Conservation (phyloP, 2,329 filamentous ascomycete genomes). For the Chaetomiaceae sp. region DNA sequence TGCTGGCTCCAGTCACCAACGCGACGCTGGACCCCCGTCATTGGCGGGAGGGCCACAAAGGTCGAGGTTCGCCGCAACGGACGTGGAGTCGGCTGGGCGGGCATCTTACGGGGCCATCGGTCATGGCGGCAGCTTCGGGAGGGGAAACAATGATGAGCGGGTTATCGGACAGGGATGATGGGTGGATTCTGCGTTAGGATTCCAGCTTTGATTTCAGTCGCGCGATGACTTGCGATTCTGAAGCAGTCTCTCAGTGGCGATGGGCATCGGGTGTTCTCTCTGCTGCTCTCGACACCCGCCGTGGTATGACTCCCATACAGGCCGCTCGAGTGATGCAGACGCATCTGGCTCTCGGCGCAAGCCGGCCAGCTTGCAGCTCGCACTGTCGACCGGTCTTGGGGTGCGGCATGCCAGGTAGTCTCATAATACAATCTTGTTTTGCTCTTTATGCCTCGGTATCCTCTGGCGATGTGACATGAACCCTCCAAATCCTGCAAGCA, state of each 20-base stretch:
- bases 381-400: slow-evolving; percentile 9
- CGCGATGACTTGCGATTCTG: not conserved
- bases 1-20: not conserved
- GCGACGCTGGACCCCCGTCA: not conserved
- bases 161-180: not conserved
- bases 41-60: not conserved
- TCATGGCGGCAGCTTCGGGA: not conserved
- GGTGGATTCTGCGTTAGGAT: not conserved
- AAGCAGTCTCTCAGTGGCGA: not conserved
- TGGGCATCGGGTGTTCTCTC: not conserved
- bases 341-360: slow-evolving; percentile 4
- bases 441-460: slow-evolving; percentile 3
- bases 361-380: not conserved
- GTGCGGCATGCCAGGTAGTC: slow-evolving; percentile 19
- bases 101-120: not conserved
- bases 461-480: too few relatives aligned
- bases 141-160: too few relatives aligned
- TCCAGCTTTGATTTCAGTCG: not conserved
- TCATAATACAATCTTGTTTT: slow-evolving; percentile 25
- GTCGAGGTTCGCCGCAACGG: not conserved
- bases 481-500: too few relatives aligned
- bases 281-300: not conserved
- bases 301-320: slow-evolving; percentile 3
- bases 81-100: not conserved
- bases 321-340: slow-evolving; percentile 2